Evolutionary conservation across 176 grass and related monocot species (phyloP).

Genomic region (Eleusine indica): DNA sequence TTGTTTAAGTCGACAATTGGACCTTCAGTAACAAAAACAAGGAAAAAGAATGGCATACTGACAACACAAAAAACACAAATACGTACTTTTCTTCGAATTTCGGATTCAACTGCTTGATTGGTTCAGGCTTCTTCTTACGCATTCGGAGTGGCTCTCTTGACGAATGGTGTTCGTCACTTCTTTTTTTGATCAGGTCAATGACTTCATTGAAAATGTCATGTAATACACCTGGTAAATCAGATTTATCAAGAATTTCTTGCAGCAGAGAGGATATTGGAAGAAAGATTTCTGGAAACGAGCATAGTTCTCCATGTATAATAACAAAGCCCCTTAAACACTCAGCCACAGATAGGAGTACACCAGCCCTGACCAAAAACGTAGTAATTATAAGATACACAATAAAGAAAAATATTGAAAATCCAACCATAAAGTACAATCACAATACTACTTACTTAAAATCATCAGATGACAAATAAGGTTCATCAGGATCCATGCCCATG

Average conservation of each 20-base stretch:
- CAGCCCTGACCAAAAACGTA: conserved; percentile 56
- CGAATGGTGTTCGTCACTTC: conserved; percentile 56
- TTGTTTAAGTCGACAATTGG: not conserved
- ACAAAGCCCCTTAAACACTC: conserved; percentile 85
- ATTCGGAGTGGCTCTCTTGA: conserved; percentile 77
- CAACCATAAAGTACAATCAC: not conserved
- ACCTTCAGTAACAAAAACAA: conserved; percentile 24
- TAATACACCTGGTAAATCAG: conserved; percentile 45
- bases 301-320: conserved; percentile 71
- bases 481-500: conserved; percentile 66
- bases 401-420: not conserved
- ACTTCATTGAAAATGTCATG: conserved; percentile 64
- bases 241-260: conserved; percentile 61
- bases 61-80: conserved; percentile 30
- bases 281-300: conserved; percentile 88
- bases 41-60: not conserved
- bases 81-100: conserved; percentile 95
- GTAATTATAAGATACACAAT: not conserved
- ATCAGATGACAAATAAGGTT: conserved; percentile 64
- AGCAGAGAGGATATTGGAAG: conserved; percentile 64
- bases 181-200: conserved; percentile 74
- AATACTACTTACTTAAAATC: conserved; percentile 69
- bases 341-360: conserved; percentile 63
- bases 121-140: conserved; percentile 81
- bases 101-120: conserved; percentile 87